Percentiles rank a stretch among this genome's conserved stretches.
phyloP scores from a whole-genome alignment of 148 eudicot species.

The Fagopyrum tataricum region DNA sequence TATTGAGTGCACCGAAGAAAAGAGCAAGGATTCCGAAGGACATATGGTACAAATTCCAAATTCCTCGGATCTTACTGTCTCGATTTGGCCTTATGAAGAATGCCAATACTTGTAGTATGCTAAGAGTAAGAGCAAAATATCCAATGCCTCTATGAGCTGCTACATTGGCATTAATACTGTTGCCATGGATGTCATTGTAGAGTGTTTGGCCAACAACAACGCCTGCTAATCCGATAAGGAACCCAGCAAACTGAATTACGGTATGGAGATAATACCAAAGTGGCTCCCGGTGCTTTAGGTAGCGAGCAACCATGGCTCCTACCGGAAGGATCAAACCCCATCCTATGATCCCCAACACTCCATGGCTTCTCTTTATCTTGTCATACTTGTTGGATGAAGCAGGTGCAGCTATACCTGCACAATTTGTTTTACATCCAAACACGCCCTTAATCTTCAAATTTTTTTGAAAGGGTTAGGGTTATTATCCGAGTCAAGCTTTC shows the following conservation, averaged over 20 bases:
- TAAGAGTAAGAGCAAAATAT: constrained; percentile 56
- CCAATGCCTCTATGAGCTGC: constrained; percentile 88
- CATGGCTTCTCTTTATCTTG: constrained; percentile 63
- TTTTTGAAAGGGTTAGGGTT: no score
- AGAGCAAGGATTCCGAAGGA: constrained; percentile 69
- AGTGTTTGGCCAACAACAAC: constrained; percentile 70
- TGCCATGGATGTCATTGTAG: constrained; percentile 33
- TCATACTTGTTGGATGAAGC: constrained; percentile 21
- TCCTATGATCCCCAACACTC: constrained; percentile 57
- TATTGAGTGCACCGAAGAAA: constrained; percentile 71
- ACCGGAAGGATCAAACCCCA: constrained; percentile 87
- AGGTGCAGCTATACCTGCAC: constrained; percentile 24
- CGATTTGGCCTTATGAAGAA: constrained; percentile 70
- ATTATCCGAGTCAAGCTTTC: no score
- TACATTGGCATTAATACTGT: constrained; percentile 17
- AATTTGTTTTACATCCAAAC: no score
- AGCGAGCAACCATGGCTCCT: constrained; percentile 82
- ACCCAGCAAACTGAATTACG: constrained; percentile 64
- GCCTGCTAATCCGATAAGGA: constrained; percentile 59
- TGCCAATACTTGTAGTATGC: constrained; percentile 79
- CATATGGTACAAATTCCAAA: constrained; percentile 78
- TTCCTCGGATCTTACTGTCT: constrained; percentile 62
- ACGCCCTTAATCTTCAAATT: no score
- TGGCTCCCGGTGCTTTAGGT: constrained; percentile 61
- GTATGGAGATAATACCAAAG: constrained; percentile 87